Conservation (phyloP, 768 basidiomycete species). For the Xerocomellus amylosporus region DNA sequence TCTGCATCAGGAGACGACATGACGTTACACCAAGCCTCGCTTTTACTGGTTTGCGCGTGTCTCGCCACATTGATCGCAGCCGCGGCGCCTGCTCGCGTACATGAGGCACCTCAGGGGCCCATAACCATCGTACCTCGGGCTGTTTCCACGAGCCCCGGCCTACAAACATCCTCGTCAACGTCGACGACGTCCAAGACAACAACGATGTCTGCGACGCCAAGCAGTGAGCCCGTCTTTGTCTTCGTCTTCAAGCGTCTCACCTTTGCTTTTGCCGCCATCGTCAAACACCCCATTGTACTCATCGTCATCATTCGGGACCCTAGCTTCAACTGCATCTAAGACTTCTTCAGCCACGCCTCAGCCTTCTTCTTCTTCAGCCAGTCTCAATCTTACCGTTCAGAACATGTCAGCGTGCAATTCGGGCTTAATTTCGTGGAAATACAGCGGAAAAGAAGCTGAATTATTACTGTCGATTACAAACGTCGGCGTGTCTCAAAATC, state of each 20-base stretch:
- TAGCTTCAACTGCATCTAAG: constrained; percentile 10
- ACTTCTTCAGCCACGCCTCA: constrained; percentile 12
- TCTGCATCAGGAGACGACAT: constrained; percentile 7
- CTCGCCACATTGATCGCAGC: constrained; percentile 15
- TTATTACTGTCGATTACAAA: constrained; percentile 42
- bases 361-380: constrained; percentile 13
- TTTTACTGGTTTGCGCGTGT: constrained; percentile 7
- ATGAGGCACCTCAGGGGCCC: constrained; percentile 25
- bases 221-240: constrained; percentile 13
- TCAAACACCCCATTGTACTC: not conserved
- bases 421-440: constrained; percentile 39
- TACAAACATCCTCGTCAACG: not conserved
- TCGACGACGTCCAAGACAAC: not conserved
- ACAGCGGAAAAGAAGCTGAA: constrained; percentile 30
- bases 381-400: constrained; percentile 24
- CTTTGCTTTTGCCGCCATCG: not conserved
- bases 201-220: constrained; percentile 15
- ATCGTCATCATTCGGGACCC: constrained; percentile 5
- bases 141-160: no score
- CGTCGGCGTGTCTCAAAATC: constrained; percentile 30
- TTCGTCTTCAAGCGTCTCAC: constrained; percentile 7
- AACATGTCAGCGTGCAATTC: constrained; percentile 37
- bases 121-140: not conserved
- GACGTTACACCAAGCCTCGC: constrained; percentile 8
- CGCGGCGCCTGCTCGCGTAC: constrained; percentile 10